These are phyloP conservation scores for Jaltomata sinuosa DNA, from an alignment of 257 asterid genomes.

Conservation along the genomic window DNA sequence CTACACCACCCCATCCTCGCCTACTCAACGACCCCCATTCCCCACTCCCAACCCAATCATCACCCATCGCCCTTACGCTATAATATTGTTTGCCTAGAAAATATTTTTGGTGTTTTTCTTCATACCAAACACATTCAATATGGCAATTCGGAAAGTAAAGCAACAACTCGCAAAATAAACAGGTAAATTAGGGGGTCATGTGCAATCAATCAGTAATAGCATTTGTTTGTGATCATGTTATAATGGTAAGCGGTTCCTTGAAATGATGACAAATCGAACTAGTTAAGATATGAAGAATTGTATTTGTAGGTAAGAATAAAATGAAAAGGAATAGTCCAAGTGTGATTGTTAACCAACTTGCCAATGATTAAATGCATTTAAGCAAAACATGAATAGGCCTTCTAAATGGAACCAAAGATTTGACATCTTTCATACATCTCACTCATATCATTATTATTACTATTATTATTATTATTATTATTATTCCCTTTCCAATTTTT, in stretches of 20 bases:
- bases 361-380: neutral
- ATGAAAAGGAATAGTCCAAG: neutral
- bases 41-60: neutral
- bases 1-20: neutral
- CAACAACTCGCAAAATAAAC: neutral
- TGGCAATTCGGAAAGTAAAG: neutral
- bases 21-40: neutral
- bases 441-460: neutral
- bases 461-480: neutral
- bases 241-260: neutral
- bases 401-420: neutral
- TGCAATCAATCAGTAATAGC: neutral
- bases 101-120: neutral
- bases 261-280: neutral
- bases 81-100: neutral
- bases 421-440: neutral
- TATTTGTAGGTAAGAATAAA: neutral
- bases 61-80: neutral
- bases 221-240: neutral
- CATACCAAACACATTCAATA: neutral
- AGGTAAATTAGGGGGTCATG: neutral
- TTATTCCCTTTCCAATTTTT: neutral
- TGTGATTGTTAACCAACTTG: constrained; percentile 1
- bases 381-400: neutral
- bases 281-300: neutral